Evolutionary conservation across 164 flowering plant genomes (phyloP).

Genomic region (Warburgia ugandensis): DNA sequence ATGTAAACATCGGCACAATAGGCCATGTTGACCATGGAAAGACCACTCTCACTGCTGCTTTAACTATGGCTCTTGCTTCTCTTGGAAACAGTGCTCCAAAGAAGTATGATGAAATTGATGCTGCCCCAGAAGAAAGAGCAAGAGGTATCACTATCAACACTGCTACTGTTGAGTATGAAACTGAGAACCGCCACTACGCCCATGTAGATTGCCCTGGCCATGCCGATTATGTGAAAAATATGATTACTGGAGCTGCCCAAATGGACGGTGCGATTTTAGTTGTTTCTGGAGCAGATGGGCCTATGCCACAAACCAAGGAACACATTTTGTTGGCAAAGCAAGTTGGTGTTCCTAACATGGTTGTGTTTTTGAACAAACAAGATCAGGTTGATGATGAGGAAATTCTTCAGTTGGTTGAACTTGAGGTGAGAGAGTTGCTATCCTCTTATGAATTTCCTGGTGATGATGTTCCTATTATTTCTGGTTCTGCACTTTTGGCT

Average conservation of each 20-base stretch:
- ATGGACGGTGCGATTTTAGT: conserved; percentile 34
- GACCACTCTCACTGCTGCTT: conserved; percentile 30
- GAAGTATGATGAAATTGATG: conserved; percentile 34
- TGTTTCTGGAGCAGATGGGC: conserved; percentile 31
- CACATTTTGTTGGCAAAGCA: conserved; percentile 33
- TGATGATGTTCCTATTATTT: conserved; percentile 29
- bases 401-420: conserved; percentile 25
- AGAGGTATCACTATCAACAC: conserved; percentile 33
- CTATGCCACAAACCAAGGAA: conserved; percentile 36
- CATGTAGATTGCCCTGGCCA: conserved; percentile 33
- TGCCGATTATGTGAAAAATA: conserved; percentile 29
- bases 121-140: conserved; percentile 30
- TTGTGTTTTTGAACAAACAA: conserved; percentile 32
- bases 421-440: conserved; percentile 30
- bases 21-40: conserved; percentile 40
- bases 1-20: conserved; percentile 33
- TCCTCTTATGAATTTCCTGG: conserved; percentile 32
- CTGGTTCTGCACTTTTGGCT: conserved; percentile 32
- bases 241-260: conserved; percentile 31
- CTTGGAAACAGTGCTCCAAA: conserved; percentile 28
- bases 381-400: conserved; percentile 35
- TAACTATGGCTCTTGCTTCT: conserved; percentile 33
- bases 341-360: conserved; percentile 37
- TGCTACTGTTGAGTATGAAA: conserved; percentile 35
- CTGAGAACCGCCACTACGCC: conserved; percentile 29